Evolutionary conservation across 2,329 filamentous ascomycete species (phyloP).

Genomic region (Graphilbum ipis-grandicollis): DNA sequence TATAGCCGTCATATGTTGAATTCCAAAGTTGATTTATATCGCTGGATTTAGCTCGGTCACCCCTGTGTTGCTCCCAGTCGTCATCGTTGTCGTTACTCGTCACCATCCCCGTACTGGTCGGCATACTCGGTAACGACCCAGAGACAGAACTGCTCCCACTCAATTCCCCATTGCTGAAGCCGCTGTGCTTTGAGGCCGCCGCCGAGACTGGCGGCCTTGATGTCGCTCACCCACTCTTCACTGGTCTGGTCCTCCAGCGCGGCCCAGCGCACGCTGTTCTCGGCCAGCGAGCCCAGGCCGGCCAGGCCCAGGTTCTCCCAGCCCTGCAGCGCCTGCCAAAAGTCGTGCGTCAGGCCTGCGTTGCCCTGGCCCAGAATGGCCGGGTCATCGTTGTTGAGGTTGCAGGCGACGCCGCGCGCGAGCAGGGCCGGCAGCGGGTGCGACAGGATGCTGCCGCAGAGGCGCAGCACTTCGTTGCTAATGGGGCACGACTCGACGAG

Average conservation of each 20-base stretch:
- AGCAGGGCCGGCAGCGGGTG: constrained; percentile 63
- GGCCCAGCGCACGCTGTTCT: constrained; percentile 85
- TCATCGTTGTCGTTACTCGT: not conserved
- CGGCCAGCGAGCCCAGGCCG: constrained; percentile 69
- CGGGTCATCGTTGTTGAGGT: constrained; percentile 81
- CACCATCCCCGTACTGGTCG: constrained; percentile 36
- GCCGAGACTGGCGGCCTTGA: constrained; percentile 60
- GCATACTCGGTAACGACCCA: constrained; percentile 73
- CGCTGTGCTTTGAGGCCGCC: constrained; percentile 51
- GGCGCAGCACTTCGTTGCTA: constrained; percentile 50
- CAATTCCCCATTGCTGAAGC: constrained; percentile 59
- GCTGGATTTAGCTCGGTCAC: too few relatives aligned
- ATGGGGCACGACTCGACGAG: constrained; percentile 83
- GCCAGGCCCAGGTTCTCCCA: constrained; percentile 84
- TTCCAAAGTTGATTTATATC: too few relatives aligned
- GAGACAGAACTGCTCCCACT: constrained; percentile 81
- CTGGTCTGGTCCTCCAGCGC: constrained; percentile 65
- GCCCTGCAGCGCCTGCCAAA: constrained; percentile 83
- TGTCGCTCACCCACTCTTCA: constrained; percentile 53
- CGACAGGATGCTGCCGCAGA: constrained; percentile 11
- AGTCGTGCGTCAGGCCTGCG: constrained; percentile 76
- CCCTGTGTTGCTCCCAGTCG: not conserved
- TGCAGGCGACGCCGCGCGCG: constrained; percentile 67
- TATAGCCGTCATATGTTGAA: too few relatives aligned
- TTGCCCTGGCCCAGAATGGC: constrained; percentile 72